phyloP scores from a whole-genome alignment of 2,329 filamentous ascomycete genomes.

The Orbilia ellipsospora region DNA sequence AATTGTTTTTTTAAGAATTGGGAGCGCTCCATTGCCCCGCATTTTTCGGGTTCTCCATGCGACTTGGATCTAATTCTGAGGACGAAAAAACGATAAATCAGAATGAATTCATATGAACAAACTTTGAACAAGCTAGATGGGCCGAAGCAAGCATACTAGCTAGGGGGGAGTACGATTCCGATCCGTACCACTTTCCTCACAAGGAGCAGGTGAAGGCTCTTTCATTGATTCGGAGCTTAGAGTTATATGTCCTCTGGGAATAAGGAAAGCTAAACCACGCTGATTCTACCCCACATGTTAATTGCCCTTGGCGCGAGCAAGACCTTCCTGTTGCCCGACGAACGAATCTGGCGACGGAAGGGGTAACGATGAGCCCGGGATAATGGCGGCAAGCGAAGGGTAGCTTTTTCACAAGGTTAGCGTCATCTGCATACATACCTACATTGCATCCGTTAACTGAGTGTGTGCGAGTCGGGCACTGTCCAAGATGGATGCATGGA shows the following conservation, averaged over 20 bases:
- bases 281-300: constrained; percentile 33
- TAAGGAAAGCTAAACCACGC: not conserved
- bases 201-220: not conserved
- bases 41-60: constrained; percentile 17
- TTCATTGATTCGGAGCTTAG: no score
- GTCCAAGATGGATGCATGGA: no score
- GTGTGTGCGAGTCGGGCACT: no score
- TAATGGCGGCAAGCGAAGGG: constrained; percentile 55
- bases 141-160: not conserved
- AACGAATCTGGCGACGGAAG: constrained; percentile 35
- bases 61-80: no score
- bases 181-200: constrained; percentile 1
- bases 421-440: not conserved
- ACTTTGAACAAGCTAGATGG: not conserved
- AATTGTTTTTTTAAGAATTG: not conserved
- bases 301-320: constrained; percentile 52
- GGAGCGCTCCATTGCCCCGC: constrained; percentile 48
- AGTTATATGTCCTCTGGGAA: not conserved
- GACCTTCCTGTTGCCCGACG: constrained; percentile 48
- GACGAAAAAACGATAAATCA: no score
- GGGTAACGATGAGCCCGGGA: constrained; percentile 43
- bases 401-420: not conserved
- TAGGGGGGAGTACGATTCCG: not conserved
- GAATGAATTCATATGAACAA: no score
- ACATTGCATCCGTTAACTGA: not conserved